Conservation (phyloP, 129 eudicot genomes). For the Erigeron canadensis region DNA sequence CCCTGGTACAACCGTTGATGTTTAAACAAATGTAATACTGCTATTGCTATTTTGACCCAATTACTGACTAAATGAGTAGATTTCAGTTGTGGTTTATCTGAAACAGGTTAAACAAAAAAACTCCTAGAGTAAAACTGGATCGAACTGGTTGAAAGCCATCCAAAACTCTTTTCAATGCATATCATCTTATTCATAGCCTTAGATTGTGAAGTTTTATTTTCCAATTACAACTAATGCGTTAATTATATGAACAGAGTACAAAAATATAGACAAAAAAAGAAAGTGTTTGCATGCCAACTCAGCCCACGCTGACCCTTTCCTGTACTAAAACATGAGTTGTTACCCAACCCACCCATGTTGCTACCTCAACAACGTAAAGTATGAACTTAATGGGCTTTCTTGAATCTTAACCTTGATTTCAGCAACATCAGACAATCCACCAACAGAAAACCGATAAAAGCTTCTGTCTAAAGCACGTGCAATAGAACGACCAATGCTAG, state of each 20-base stretch:
- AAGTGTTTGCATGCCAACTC: background rate
- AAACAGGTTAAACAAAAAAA: background rate
- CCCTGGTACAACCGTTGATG: constrained; percentile 51
- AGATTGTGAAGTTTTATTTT: background rate
- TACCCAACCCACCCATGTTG: background rate
- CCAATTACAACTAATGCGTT: no score
- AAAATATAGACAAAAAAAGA: background rate
- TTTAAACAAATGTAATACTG: constrained; percentile 13
- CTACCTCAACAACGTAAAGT: background rate
- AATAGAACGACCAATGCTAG: constrained; percentile 98
- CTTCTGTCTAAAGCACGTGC: constrained; percentile 97
- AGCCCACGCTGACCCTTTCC: background rate
- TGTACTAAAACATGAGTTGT: background rate
- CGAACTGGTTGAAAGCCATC: background rate
- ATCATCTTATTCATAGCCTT: background rate
- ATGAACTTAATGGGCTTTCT: background rate
- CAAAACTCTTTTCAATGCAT: background rate
- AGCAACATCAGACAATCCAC: constrained; percentile 99
- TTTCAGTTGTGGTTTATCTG: background rate
- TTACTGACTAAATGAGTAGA: background rate
- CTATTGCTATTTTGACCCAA: background rate
- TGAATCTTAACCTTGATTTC: constrained; percentile 74
- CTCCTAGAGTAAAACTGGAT: background rate
- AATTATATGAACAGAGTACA: background rate
- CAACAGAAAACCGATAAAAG: constrained; percentile 94